Base-by-base conservation (phyloP, 1,139 yeast genomes). In the Pichia sp. region DNA sequence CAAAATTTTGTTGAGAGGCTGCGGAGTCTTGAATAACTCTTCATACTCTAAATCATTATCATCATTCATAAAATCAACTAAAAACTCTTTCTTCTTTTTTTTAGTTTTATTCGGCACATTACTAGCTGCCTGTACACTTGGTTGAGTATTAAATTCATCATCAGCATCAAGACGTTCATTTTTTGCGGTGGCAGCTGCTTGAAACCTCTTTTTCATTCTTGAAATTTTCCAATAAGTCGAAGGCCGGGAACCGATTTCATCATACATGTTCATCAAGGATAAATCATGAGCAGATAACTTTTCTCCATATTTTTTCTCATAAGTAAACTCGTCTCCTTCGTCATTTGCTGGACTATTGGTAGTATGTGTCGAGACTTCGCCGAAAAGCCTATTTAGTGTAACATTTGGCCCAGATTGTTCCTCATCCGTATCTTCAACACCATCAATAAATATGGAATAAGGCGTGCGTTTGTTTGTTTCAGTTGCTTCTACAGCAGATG, bases 151-250 rank as follows among this genome's bases (percentile, higher is more conserved):
- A 31, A n/a, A 5, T 34, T 16, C 23, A 27, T 36, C 34, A 28
- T 10, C 38, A 10, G 35, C 42, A n/a, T 35, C 42, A 16, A 11
- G 11, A 10, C 27, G 23, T 16, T 16, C 23, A 16, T 16, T 16
- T 16, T 16, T 16, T 16, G 23, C 23, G 23, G 23, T 16, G 23
- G 23, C 23, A 16, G 23, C 23, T 16, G 23, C 23, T 16, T 16
- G 23, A 16, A 16, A 16, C 23, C 23, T 16, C 31, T 42, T 37
- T 39, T 44, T 56, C 32, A 55, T 52, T 39, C 47, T 61, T 52
- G 48, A 55, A 9, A 90, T 85, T 63, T 84, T 85, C 97, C 97
- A 92, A 63, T 87, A 94, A 51, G 86, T 94, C 9, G 27, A 27
- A 5, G 96, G 92, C 7, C 96, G 96, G 38, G 95, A 75, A 61